Percentiles rank a stretch among this genome's conserved stretches.
These are phyloP conservation scores for Penicillium hesseltinei DNA, from an alignment of 2,329 filamentous ascomycete genomes.

Conservation along the genomic window DNA sequence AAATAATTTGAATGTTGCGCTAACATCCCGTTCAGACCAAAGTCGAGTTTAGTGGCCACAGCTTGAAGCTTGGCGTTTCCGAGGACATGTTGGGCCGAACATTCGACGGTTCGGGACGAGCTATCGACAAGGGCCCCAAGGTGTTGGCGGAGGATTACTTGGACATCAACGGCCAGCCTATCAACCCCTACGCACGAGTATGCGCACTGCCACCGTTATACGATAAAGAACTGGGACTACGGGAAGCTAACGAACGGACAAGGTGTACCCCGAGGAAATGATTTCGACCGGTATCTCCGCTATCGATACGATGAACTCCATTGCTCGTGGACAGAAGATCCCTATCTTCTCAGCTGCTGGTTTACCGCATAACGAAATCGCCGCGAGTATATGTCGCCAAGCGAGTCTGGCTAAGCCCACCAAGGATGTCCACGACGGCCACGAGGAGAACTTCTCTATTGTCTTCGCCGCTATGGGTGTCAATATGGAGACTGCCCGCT, in stretches of 20 bases:
- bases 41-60: slow-evolving; percentile 96
- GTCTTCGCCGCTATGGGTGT: slow-evolving; percentile 99
- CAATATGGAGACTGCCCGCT: slow-evolving; percentile 96
- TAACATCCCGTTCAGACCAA: slow-evolving; percentile 63
- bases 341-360: slow-evolving; percentile 98
- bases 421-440: slow-evolving; percentile 93
- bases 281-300: slow-evolving; percentile 99
- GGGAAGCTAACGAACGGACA: slow-evolving; percentile 15
- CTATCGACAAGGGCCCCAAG: slow-evolving; percentile 98
- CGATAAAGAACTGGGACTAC: background rate
- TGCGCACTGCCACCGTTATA: slow-evolving; percentile 1
- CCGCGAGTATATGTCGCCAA: slow-evolving; percentile 97
- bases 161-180: slow-evolving; percentile 97
- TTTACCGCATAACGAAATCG: slow-evolving; percentile 99
- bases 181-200: slow-evolving; percentile 97
- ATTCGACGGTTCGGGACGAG: slow-evolving; percentile 95
- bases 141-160: slow-evolving; percentile 97
- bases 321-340: slow-evolving; percentile 98
- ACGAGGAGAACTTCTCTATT: slow-evolving; percentile 99
- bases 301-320: slow-evolving; percentile 97
- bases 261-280: slow-evolving; percentile 99
- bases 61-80: slow-evolving; percentile 96
- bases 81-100: slow-evolving; percentile 99
- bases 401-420: slow-evolving; percentile 89
- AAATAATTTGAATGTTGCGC: slow-evolving; percentile 12